Evolutionary conservation across 2,329 filamentous ascomycete species (phyloP).

Genomic region (Cladosporium velox): DNA sequence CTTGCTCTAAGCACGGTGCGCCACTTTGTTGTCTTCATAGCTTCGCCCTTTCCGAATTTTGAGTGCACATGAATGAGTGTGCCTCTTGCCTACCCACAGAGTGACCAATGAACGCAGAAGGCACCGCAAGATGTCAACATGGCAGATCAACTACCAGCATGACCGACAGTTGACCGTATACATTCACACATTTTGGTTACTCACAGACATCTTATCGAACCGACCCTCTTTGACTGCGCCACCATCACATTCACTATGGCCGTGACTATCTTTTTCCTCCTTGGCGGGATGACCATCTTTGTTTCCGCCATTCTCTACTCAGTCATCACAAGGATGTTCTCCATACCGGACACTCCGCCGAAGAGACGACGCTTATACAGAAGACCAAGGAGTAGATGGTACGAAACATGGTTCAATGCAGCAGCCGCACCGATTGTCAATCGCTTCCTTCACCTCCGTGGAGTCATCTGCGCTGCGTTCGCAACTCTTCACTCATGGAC

Average conservation of each 20-base stretch:
- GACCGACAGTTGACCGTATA: not conserved
- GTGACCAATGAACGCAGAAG: not conserved
- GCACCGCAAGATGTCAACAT: not conserved
- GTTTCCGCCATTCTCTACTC: not conserved
- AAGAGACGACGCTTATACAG: not conserved
- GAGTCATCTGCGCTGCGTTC: not conserved
- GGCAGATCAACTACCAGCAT: not conserved
- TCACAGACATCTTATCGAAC: not conserved
- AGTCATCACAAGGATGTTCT: not conserved
- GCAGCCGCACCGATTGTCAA: not conserved
- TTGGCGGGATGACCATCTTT: not conserved
- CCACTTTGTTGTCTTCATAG: not conserved
- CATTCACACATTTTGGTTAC: not conserved
- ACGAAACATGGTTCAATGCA: not conserved
- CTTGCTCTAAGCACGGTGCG: not conserved
- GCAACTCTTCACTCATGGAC: not conserved
- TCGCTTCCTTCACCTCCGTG: not conserved
- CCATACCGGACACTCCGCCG: not conserved
- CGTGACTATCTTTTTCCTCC: not conserved
- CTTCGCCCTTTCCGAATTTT: not conserved
- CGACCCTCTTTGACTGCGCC: not conserved
- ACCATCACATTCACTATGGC: not conserved
- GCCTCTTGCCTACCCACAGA: not conserved
- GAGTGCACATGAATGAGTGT: not conserved
- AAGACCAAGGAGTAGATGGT: not conserved